Percentiles rank a stretch among this genome's conserved stretches.
These are phyloP conservation scores for Dryas alaskensis DNA, from an alignment of 306 rosid genomes.

Conservation along the genomic window DNA sequence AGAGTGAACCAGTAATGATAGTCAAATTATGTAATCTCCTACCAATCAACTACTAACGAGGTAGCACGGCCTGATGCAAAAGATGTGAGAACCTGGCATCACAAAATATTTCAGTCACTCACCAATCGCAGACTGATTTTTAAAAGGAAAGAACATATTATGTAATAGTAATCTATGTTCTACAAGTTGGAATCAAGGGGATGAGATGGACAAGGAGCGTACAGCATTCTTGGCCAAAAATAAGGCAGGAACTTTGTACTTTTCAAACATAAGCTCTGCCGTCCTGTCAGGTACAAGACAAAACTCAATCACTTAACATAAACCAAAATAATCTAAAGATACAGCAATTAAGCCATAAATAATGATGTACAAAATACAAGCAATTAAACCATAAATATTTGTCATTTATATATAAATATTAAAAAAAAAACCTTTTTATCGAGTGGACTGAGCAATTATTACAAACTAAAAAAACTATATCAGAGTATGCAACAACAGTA, in stretches of 20 bases:
- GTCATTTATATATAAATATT: neutral
- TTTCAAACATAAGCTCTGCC: slow-evolving; percentile 94
- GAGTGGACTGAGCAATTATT: neutral
- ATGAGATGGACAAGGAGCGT: slow-evolving; percentile 31
- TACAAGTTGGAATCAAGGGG: slow-evolving; percentile 23
- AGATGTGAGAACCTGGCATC: slow-evolving; percentile 82
- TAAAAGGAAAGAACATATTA: slow-evolving; percentile 9
- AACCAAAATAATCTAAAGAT: neutral
- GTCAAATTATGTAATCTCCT: slow-evolving; percentile 28
- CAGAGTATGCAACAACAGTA: neutral
- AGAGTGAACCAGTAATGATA: slow-evolving; percentile 17
- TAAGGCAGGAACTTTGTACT: slow-evolving; percentile 94
- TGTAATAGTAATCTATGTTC: slow-evolving; percentile 10
- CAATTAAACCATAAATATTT: neutral
- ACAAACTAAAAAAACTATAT: neutral
- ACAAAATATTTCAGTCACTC: slow-evolving; percentile 19
- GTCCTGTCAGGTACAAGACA: slow-evolving; percentile 61
- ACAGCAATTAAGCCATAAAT: slow-evolving; percentile 1
- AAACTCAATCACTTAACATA: slow-evolving; percentile 18
- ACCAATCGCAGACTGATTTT: neutral
- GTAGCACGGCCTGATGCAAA: slow-evolving; percentile 99
- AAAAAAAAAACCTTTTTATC: neutral
- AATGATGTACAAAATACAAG: neutral
- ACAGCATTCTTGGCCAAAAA: slow-evolving; percentile 98
- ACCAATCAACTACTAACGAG: slow-evolving; percentile 93